Conservation (phyloP, 495 filamentous ascomycete genomes). For the Daldinia loculata region DNA sequence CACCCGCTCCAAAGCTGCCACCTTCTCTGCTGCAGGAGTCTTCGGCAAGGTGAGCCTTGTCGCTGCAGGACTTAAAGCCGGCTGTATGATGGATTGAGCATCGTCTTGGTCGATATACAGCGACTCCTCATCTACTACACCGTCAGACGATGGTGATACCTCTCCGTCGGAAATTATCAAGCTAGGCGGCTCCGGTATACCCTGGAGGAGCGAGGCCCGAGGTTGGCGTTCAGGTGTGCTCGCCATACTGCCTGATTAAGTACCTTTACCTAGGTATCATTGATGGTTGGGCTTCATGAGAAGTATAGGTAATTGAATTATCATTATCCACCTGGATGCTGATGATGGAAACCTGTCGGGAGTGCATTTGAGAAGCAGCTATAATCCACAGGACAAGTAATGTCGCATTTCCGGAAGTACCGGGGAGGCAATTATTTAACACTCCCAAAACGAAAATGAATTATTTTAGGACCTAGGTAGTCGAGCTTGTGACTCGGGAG, state of each 20-base stretch:
- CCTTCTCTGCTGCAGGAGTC: slow-evolving; percentile 80
- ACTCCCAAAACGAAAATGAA: slow-evolving; percentile 9
- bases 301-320: slow-evolving; percentile 14
- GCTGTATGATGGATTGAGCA: slow-evolving; percentile 72
- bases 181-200: slow-evolving; percentile 26
- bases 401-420: slow-evolving; percentile 27
- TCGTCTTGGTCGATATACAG: slow-evolving; percentile 61
- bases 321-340: slow-evolving; percentile 9
- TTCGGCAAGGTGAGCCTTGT: slow-evolving; percentile 73
- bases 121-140: slow-evolving; percentile 44
- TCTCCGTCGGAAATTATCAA: slow-evolving; percentile 36
- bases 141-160: slow-evolving; percentile 43
- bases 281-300: slow-evolving; percentile 1
- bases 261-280: slow-evolving; percentile 3
- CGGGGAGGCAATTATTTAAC: slow-evolving; percentile 25
- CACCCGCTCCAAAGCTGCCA: slow-evolving; percentile 67
- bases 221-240: slow-evolving; percentile 17
- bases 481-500: slow-evolving; percentile 35
- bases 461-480: slow-evolving; percentile 12
- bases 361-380: slow-evolving; percentile 22
- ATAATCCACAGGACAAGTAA: slow-evolving; percentile 14
- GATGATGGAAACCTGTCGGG: slow-evolving; percentile 3
- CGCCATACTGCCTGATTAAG: slow-evolving; percentile 30
- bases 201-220: slow-evolving; percentile 3
- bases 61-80: slow-evolving; percentile 77